Evolutionary conservation across 2,329 filamentous ascomycete species (phyloP).

Genomic region (Colletotrichum tamarilloi): DNA sequence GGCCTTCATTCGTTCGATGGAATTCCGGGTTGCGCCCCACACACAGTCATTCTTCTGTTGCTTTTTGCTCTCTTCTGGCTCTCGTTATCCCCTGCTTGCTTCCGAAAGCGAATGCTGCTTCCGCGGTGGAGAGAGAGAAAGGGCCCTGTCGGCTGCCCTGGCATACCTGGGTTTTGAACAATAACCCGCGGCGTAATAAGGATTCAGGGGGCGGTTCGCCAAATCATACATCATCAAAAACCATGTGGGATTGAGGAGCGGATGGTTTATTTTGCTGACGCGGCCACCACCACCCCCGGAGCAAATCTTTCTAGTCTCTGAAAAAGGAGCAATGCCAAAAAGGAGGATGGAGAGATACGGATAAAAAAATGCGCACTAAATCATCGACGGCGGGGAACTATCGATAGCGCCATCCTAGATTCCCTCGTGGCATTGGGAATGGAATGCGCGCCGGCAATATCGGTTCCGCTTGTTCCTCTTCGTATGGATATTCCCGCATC

Average conservation of each 20-base stretch:
- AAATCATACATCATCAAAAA: neutral
- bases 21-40: constrained; percentile 5
- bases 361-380: constrained; percentile 9
- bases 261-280: constrained; percentile 26
- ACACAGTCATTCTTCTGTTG: neutral
- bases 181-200: constrained; percentile 14
- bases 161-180: neutral
- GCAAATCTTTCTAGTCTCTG: constrained; percentile 1
- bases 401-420: constrained; percentile 33
- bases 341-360: neutral
- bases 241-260: neutral
- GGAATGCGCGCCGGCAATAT: constrained; percentile 25
- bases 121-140: constrained; percentile 10
- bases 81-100: constrained; percentile 7
- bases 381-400: constrained; percentile 21
- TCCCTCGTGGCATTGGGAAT: constrained; percentile 29
- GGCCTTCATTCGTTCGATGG: constrained; percentile 29
- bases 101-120: constrained; percentile 29
- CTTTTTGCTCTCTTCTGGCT: neutral
- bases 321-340: neutral
- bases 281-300: constrained; percentile 7
- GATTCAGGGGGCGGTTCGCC: neutral
- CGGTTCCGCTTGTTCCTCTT: neutral
- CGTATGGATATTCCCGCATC: neutral
- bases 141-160: too few species aligned